Evolutionary conservation across 768 basidiomycete species (phyloP), one percentile per base, ranked within the genome.

Genomic region (Phlebiopsis gigantea): DNA sequence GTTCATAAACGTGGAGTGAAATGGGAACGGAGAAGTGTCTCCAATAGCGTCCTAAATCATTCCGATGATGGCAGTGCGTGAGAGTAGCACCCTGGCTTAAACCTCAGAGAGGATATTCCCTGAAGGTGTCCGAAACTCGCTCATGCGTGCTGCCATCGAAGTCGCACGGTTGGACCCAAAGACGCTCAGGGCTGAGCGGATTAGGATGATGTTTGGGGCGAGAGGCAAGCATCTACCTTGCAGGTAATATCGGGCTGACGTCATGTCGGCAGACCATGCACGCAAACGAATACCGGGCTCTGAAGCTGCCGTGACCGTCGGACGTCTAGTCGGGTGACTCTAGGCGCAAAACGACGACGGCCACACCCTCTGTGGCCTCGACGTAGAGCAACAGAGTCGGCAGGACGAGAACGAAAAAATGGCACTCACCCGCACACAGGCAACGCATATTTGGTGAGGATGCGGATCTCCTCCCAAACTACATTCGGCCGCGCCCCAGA

Each of bases 371-470:
- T 12, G 5, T 25, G 44, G 12, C 10, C 7, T 48, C 26, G 28
- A 48, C 47, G 47, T n/a, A 10, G 47, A 17, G 17, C 25, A 19
- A 2, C 10, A 21, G 26, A 30, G 15, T 15, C 28, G 22, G 14
- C 17, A 30, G 17, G 26, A 48, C 8, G 17, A 9, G 17, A 15
- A 48, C 5, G 28, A n/a, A 21, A n/a, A 14, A 5, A 22, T 15
- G 17, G 28, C 25, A 75, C 82, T 56, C 60, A 90, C 90, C 80
- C 80, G 58, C 86, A 84, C 30, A 91, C 81, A 4, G 89, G 89
- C 17, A 88, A 65, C 2, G 88, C 79, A 67, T 88, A 93, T 66
- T 76, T 76, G 2, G 75, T 55, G 17, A 91, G 75, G 41, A 85
- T 81, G 2, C 68, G 63, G 0, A 83, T 64, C 62, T 93, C 90